Base-by-base conservation (phyloP, 208 protist genomes). In the Paratrypanosoma confusum region DNA sequence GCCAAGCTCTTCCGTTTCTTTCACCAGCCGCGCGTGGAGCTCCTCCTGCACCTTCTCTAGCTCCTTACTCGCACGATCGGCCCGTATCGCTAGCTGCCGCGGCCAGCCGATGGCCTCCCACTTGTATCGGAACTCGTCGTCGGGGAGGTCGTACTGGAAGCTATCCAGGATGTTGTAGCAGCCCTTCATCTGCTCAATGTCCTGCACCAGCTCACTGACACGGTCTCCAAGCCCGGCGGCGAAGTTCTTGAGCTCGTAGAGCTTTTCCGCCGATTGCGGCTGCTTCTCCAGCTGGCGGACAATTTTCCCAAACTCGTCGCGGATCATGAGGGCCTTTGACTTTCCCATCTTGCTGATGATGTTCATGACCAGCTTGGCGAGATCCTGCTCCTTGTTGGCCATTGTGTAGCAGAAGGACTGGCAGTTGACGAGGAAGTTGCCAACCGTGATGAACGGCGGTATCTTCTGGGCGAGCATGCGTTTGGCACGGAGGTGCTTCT, bases 91-190 rank as follows among this genome's bases (percentile, higher is more conserved):
- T 5, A 97, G 65, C 54, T 90, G 73, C 20, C 83, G 71, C n/a
- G 90, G 93, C 87, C 91, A 95, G n/a, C 64, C 81, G 39, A 96
- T 82, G 18, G 87, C 76, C 48, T 93, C 71, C 92, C 93, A 98
- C 43, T 95, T 91, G 25, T 81, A 57, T 28, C 81, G 59, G 24
- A 95, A 96, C 56, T 97, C 94, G 27, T 95, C 89, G 50, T 96
- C 78, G 21, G 64, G 83, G 27, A 96, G 73, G 52, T 84, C 81
- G 51, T 82, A 91, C 54, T 95, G 80, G 50, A 97, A 96, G 28
- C 71, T 68, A 33, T 98, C 95, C 27, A 98, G 71, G 31, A 96
- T 74, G 32, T 64, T 65, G 65, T 97, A 96, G 61, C 89, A 91
- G 50, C 80, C 79, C 6, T 74, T 62, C 75, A 96, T 80, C 33